These are phyloP conservation scores for Chlorella sp. DNA, from an alignment of 139 green algal species.

Conservation along the genomic window DNA sequence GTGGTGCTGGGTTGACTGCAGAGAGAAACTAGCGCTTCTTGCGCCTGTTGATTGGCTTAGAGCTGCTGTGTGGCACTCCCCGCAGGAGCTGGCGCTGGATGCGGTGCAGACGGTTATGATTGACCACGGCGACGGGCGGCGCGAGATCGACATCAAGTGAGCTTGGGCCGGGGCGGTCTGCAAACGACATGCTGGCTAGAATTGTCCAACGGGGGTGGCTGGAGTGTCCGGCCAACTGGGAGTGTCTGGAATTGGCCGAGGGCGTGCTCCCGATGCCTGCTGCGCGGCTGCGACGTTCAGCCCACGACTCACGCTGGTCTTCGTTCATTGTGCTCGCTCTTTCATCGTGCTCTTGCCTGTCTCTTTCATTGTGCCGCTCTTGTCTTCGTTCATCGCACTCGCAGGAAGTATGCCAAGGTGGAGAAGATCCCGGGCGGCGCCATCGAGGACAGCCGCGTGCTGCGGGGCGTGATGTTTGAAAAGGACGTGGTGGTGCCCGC, in stretches of 20 bases:
- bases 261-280: too few species aligned
- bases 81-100: constrained; percentile 93
- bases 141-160: constrained; percentile 96
- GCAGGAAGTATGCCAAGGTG: constrained; percentile 75
- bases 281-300: not conserved
- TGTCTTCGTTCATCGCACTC: not conserved
- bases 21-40: too few species aligned
- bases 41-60: too few species aligned
- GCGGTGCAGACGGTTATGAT: constrained; percentile 85
- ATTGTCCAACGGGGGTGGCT: too few species aligned
- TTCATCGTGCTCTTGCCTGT: not conserved
- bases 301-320: not conserved
- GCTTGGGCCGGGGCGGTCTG: not conserved
- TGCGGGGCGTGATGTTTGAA: constrained; percentile 98
- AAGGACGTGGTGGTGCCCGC: constrained; percentile 98
- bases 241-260: too few species aligned
- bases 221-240: too few species aligned
- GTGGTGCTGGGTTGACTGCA: too few species aligned
- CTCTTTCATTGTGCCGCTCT: not conserved
- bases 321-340: not conserved
- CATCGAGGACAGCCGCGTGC: constrained; percentile 87
- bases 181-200: too few species aligned
- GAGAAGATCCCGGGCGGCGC: constrained; percentile 95
- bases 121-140: constrained; percentile 63
- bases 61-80: not conserved